Evolutionary conservation across 2,329 filamentous ascomycete species (phyloP).

Genomic region (Knoxdaviesia proteae): DNA sequence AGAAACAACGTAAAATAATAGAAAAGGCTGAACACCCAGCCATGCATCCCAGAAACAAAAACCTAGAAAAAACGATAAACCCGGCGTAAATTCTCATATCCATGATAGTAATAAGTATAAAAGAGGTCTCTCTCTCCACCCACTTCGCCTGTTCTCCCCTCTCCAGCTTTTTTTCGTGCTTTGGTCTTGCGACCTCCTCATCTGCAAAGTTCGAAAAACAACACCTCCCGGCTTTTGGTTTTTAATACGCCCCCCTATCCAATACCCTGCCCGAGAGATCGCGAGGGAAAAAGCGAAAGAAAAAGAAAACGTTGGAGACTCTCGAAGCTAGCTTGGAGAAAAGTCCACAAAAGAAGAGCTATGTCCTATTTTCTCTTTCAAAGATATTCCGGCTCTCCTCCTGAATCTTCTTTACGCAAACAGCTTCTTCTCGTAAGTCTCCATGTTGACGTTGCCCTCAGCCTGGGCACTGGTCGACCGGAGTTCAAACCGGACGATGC

Average conservation of each 20-base stretch:
- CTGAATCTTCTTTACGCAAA: conserved; percentile 72
- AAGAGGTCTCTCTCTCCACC: neutral
- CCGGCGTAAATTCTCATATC: no score
- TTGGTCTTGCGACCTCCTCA: neutral
- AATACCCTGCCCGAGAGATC: neutral
- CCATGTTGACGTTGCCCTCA: conserved; percentile 94
- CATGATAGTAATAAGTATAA: neutral
- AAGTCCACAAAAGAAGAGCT: no score
- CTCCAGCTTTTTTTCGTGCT: neutral
- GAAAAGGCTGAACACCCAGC: no score
- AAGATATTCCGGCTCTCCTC: no score
- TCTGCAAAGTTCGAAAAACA: neutral
- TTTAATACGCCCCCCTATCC: no score
- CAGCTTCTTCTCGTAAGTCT: conserved; percentile 99
- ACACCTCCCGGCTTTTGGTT: no score
- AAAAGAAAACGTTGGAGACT: neutral
- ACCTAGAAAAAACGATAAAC: conserved; percentile 1
- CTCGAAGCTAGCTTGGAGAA: no score
- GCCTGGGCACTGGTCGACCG: conserved; percentile 85
- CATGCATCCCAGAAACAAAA: no score
- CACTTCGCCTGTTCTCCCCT: neutral
- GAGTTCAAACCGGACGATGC: conserved; percentile 77
- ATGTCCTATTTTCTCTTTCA: neutral
- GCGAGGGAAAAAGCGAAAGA: neutral
- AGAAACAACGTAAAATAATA: no score